A percentile compares a stretch with the other conserved stretches of the same genome.
Evolutionary conservation across 495 filamentous ascomycete genomes (phyloP).

Genomic region (Xylaria grammica): DNA sequence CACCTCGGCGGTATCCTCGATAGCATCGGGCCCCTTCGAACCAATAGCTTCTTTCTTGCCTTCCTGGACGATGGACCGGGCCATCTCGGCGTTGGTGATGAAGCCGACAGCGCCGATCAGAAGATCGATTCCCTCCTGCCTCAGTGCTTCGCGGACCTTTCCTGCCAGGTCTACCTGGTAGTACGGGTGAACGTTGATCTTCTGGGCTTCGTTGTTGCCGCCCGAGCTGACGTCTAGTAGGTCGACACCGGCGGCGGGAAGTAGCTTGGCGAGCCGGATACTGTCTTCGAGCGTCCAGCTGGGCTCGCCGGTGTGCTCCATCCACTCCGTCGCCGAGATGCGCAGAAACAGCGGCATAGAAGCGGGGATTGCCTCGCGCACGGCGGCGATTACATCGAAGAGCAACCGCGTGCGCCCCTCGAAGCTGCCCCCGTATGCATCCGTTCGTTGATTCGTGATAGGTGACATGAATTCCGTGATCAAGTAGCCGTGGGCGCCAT

Average conservation of each 20-base stretch:
- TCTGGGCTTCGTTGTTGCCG: constrained; percentile 66
- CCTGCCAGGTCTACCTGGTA: constrained; percentile 71
- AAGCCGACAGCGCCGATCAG: constrained; percentile 75
- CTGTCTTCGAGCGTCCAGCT: constrained; percentile 71
- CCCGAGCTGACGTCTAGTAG: constrained; percentile 76
- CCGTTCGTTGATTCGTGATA: constrained; percentile 62
- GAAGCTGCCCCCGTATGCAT: constrained; percentile 63
- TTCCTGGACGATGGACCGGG: constrained; percentile 62
- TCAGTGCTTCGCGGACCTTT: constrained; percentile 61
- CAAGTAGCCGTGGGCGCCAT: constrained; percentile 69
- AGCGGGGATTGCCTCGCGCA: constrained; percentile 59
- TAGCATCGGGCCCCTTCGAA: constrained; percentile 20
- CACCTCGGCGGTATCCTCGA: constrained; percentile 52
- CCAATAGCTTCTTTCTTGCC: constrained; percentile 35
- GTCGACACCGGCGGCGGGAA: constrained; percentile 72
- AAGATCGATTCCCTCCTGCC: constrained; percentile 59
- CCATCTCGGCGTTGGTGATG: constrained; percentile 67
- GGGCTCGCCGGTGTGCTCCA: constrained; percentile 58
- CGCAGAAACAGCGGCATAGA: constrained; percentile 70
- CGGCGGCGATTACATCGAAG: constrained; percentile 51
- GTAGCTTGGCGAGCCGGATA: constrained; percentile 64
- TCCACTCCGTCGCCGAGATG: constrained; percentile 75
- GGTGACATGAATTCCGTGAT: constrained; percentile 68
- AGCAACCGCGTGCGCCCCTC: constrained; percentile 60
- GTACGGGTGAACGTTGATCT: constrained; percentile 58